phyloP scores from a whole-genome alignment of 345 rosid genomes.

The Lepidium aucheri region DNA sequence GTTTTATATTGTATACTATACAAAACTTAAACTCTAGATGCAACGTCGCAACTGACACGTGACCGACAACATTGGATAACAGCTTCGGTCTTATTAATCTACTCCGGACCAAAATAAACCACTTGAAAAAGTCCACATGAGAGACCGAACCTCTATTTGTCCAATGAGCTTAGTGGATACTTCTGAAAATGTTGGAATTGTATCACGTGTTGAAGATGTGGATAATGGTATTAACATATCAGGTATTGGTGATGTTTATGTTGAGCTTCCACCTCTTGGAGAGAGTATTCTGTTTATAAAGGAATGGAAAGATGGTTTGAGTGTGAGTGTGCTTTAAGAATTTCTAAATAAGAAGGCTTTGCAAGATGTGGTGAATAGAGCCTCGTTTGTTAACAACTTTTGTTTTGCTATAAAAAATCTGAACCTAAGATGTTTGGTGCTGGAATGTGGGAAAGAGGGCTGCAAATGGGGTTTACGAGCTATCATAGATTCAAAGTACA shows the following conservation, averaged over 20 bases:
- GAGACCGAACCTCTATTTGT: conserved; percentile 1
- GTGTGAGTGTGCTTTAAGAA: background rate
- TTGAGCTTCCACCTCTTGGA: background rate
- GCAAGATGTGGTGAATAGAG: background rate
- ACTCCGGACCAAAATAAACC: conserved; percentile 1
- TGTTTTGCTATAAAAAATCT: background rate
- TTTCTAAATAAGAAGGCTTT: background rate
- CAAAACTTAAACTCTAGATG: background rate
- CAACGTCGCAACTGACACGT: background rate
- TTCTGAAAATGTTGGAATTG: background rate
- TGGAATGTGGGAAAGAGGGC: background rate
- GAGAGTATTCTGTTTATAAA: background rate
- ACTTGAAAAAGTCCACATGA: background rate
- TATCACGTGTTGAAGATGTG: background rate
- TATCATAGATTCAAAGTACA: no score
- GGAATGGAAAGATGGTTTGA: background rate
- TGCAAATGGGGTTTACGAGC: no score
- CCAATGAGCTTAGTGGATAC: background rate
- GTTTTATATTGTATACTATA: background rate
- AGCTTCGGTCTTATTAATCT: background rate
- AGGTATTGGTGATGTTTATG: background rate
- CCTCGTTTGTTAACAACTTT: background rate
- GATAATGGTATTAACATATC: background rate
- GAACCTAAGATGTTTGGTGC: background rate
- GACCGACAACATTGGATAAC: background rate